Evolutionary conservation across 192 early-diverging fungal genomes (phyloP), one percentile per base, ranked within the genome.

Genomic region (Dimargaris xerosporica): DNA sequence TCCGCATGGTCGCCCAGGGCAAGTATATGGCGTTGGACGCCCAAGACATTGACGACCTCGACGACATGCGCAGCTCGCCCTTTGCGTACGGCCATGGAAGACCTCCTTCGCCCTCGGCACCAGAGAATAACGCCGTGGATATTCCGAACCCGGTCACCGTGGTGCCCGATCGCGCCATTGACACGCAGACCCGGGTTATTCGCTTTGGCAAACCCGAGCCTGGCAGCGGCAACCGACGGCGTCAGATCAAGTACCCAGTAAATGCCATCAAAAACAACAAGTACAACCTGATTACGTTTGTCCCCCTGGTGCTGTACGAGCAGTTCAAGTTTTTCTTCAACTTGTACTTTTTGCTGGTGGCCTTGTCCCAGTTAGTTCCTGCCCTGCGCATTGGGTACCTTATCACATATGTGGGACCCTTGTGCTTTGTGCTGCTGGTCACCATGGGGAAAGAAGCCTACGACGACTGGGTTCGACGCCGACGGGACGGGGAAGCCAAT

Each of bases 301-400:
- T 91, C 43, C 89, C 89, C 17, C 64, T 87, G 34, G 87, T 91
- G 13, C 78, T 91, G 48, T 88, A 80, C 71, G 85, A 91, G 71
- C 87, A 91, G 87, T 97, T 97, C 78, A 89, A 88, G 69, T 87
- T 91, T 64, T 94, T 97, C 66, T 92, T 95, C 75, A 94, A 97
- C 71, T 63, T 95, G 58, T 97, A 97, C 66, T 97, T 96, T 67
- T 71, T 97, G 60, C 73, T 94, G 11, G 91, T 97, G 13, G 89
- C 91, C 3, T 65, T 94, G 46, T 94, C 91, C 44, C 94, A 98
- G 75, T 84, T 98, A 66, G 79, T 95, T 34, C 89, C 90, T 31
- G 81, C 88, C 41, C 75, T 95, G 62, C 83, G 65, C 28, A 73
- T 79, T 79, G 89, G 91, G 15, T 93, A 92, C 62, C 75, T 94